phyloP scores from a whole-genome alignment of 176 grass and related monocot species.

The Typha latifolia region DNA sequence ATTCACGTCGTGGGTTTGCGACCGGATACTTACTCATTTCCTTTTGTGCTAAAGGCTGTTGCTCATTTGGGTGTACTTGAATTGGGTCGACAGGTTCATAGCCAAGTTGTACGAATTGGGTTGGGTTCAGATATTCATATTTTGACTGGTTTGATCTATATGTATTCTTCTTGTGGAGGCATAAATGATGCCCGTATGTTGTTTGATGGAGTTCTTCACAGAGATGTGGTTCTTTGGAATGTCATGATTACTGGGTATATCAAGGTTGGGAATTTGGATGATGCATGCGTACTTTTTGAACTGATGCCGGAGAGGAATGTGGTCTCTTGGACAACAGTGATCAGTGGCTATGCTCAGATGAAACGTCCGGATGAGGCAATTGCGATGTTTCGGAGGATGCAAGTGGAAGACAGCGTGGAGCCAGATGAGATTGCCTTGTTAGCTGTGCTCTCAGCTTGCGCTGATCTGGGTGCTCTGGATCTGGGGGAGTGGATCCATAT shows the following conservation, averaged over 20 bases:
- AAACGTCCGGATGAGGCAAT: slow-evolving; percentile 45
- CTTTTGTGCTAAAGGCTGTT: slow-evolving; percentile 18
- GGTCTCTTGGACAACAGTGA: slow-evolving; percentile 58
- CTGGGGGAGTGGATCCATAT: slow-evolving; percentile 66
- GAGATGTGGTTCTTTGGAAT: slow-evolving; percentile 56
- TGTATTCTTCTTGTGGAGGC: slow-evolving; percentile 34
- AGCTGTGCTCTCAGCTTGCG: slow-evolving; percentile 51
- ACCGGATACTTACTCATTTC: slow-evolving; percentile 28
- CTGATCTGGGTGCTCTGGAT: slow-evolving; percentile 56
- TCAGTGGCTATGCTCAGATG: slow-evolving; percentile 41
- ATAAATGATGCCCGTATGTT: slow-evolving; percentile 26
- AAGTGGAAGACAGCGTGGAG: slow-evolving; percentile 47
- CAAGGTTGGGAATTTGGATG: slow-evolving; percentile 34
- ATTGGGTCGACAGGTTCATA: slow-evolving; percentile 29
- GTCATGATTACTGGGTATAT: slow-evolving; percentile 42
- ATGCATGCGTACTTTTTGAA: slow-evolving; percentile 43
- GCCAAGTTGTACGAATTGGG: slow-evolving; percentile 27
- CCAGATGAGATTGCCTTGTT: slow-evolving; percentile 57
- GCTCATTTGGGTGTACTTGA: slow-evolving; percentile 18
- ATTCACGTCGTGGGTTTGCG: slow-evolving; percentile 17
- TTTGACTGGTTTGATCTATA: slow-evolving; percentile 36
- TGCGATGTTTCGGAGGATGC: slow-evolving; percentile 61
- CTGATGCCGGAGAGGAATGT: slow-evolving; percentile 54
- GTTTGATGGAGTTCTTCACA: slow-evolving; percentile 45
- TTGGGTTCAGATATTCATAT: slow-evolving; percentile 28